Percentiles rank a stretch among this genome's conserved stretches.
Evolutionary conservation across 2,329 filamentous ascomycete species (phyloP).

Genomic region (Bimuria novae-zelandiae): DNA sequence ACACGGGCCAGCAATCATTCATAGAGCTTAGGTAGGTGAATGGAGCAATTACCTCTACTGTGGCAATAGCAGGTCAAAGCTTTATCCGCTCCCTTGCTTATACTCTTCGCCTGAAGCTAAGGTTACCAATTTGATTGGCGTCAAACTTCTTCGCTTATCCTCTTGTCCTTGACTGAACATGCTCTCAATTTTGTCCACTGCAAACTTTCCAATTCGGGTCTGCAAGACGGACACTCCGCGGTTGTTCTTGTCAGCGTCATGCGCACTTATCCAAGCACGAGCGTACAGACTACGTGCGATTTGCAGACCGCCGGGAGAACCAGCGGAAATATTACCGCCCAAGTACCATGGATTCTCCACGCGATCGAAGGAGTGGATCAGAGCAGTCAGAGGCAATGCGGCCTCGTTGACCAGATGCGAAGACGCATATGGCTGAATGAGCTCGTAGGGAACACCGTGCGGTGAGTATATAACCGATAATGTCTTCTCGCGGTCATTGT

Average conservation of each 20-base stretch:
- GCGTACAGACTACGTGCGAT: conserved; percentile 60
- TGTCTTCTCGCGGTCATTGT: conserved; percentile 48
- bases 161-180: conserved; percentile 31
- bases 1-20: too few species aligned
- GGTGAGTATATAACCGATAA: conserved; percentile 69
- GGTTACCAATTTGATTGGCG: conserved; percentile 16
- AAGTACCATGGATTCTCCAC: conserved; percentile 66
- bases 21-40: too few species aligned
- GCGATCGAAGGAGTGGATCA: conserved; percentile 67
- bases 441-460: conserved; percentile 62
- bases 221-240: conserved; percentile 58
- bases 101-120: conserved; percentile 24
- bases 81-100: conserved; percentile 19
- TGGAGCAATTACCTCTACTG: background rate
- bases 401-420: conserved; percentile 61
- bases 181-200: conserved; percentile 33
- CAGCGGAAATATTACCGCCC: conserved; percentile 62
- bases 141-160: background rate
- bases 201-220: conserved; percentile 51
- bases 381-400: conserved; percentile 65
- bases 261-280: conserved; percentile 64
- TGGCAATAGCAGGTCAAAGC: too few species aligned
- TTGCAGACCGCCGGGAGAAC: conserved; percentile 61
- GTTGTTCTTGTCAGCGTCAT: conserved; percentile 64
- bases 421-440: conserved; percentile 60